Evolutionary conservation across 2,329 filamentous ascomycete genomes (phyloP), one percentile per base, ranked within the genome.

Genomic region (Phaeoacremonium minimum): DNA sequence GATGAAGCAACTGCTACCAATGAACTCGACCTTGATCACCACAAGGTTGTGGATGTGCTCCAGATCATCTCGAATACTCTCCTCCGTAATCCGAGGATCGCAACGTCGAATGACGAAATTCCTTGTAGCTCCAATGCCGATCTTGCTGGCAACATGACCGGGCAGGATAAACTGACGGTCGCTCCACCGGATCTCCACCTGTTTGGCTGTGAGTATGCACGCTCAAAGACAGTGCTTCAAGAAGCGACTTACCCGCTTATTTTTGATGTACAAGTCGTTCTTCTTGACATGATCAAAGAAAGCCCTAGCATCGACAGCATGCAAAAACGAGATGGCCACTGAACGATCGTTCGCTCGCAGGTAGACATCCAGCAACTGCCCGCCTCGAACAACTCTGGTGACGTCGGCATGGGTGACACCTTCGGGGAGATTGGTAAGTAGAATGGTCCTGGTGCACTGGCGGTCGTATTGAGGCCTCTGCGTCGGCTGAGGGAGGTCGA

Each of bases 31-130:
- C 30, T 74, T 74, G 49, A 93, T 69, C 9, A 94, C 74, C 15
- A 83, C 66, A 2, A 94, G 69, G 43, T 87, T 86, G 63, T 91
- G 81, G 42, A 94, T 91, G 54, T 94, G 87, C 16, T 89, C 83
- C 26, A 93, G 69, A 48, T 94, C 85, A 5, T 81, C 72, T 9
- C 83, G 78, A 44, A 94, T 78, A 13, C 63, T 60, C 7, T 75
- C 62, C 46, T 81, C 81, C 0, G 80, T 87, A 46, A 85, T 64
- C 36, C 64, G 71, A 36, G 63, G 63, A 47, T 67, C 67, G 46
- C 75, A 76, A 8, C 73, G 71, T 39, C 75, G 74, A 29, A 94
- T 73, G 15, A 90, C 63, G 26, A 94, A 57, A 49, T 91, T 93
- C 41, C 87, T 79, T 29, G 79, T 85, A 12, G 84, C 84, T 12